phyloP scores from a whole-genome alignment of 116 monocot genomes.

The Trichopus zeylanicus region DNA sequence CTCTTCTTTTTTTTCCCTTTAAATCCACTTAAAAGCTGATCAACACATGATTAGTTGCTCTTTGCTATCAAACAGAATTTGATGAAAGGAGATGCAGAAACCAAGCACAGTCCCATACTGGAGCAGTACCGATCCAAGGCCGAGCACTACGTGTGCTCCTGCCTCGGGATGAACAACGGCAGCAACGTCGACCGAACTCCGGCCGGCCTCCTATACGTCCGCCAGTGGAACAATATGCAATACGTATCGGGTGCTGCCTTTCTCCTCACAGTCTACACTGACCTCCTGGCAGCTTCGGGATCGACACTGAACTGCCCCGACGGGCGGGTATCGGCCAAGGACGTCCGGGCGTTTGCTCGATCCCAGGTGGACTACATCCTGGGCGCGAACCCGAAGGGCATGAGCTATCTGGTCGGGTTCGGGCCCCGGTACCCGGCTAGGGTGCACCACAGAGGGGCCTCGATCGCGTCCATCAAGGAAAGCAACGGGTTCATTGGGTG shows the following conservation, averaged over 20 bases:
- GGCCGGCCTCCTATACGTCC: constrained; percentile 37
- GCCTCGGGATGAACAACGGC: constrained; percentile 29
- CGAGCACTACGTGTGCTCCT: constrained; percentile 47
- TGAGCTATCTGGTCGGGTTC: constrained; percentile 61
- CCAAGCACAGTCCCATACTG: constrained; percentile 11
- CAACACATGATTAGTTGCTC: background rate
- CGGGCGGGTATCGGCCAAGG: constrained; percentile 4
- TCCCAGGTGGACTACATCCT: constrained; percentile 68
- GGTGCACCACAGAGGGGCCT: constrained; percentile 64
- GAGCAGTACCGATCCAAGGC: constrained; percentile 34
- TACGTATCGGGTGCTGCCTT: constrained; percentile 42
- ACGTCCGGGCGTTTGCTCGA: constrained; percentile 28
- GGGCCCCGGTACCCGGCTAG: constrained; percentile 29
- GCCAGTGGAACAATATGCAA: constrained; percentile 70
- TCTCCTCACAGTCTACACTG: constrained; percentile 45
- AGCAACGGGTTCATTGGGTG: constrained; percentile 55
- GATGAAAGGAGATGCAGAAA: constrained; percentile 1
- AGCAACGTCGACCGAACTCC: constrained; percentile 38
- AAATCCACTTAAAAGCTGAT: too few species aligned
- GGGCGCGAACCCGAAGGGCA: constrained; percentile 37
- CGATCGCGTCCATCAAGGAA: constrained; percentile 35
- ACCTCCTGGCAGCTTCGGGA: constrained; percentile 15
- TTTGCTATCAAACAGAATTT: constrained; percentile 13
- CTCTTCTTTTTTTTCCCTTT: too few species aligned
- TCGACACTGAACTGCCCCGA: constrained; percentile 28